Conservation (phyloP, 2,329 filamentous ascomycete species). For the Rhynchosporium secalis region DNA sequence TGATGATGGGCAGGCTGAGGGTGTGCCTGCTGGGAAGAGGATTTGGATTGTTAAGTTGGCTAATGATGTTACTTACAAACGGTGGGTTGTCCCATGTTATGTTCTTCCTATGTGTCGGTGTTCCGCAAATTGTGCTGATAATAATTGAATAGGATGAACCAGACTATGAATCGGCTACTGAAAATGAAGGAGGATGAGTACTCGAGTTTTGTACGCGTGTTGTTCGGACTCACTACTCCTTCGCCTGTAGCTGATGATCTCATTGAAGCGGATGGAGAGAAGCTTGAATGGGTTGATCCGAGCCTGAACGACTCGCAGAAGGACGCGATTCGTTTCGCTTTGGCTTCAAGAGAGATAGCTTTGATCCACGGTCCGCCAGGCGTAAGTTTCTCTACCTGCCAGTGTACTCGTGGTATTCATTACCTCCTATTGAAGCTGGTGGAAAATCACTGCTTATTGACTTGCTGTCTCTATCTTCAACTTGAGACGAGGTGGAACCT, state of each 20-base stretch:
- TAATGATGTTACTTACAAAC: conserved; percentile 65
- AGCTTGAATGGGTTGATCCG: conserved; percentile 61
- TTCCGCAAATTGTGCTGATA: conserved; percentile 19
- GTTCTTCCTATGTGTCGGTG: neutral
- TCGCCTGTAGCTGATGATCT: conserved; percentile 47
- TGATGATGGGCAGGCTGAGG: conserved; percentile 56
- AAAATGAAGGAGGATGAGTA: conserved; percentile 60
- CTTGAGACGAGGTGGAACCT: no score
- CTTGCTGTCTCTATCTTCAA: no score
- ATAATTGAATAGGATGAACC: conserved; percentile 54
- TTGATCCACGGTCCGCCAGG: conserved; percentile 94
- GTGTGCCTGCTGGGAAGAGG: conserved; percentile 39
- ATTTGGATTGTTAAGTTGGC: conserved; percentile 68
- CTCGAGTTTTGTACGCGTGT: conserved; percentile 59
- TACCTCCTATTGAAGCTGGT: no score
- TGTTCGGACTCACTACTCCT: conserved; percentile 60
- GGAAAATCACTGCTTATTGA: no score
- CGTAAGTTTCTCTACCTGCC: conserved; percentile 44
- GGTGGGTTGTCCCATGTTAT: conserved; percentile 25
- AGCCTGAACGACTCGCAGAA: conserved; percentile 66
- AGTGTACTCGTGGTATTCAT: neutral
- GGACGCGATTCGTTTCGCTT: conserved; percentile 74
- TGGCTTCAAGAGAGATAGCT: conserved; percentile 78
- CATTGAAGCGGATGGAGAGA: conserved; percentile 45
- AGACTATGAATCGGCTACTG: conserved; percentile 59